These are phyloP conservation scores for Barbarea vulgaris DNA, from an alignment of 345 rosid genomes.

Conservation along the genomic window DNA sequence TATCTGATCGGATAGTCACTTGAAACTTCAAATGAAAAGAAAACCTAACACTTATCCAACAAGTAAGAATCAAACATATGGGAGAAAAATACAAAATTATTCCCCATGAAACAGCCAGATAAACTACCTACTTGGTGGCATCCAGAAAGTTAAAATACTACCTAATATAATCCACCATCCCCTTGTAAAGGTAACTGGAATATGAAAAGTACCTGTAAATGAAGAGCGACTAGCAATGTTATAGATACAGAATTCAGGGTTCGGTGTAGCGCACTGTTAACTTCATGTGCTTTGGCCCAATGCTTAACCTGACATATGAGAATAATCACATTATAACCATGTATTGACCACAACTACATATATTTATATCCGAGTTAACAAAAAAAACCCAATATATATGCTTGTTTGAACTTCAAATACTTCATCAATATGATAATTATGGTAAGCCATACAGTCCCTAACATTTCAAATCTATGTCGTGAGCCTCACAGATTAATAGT, in stretches of 20 bases:
- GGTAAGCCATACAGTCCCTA: background rate
- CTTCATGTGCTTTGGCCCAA: constrained; percentile 60
- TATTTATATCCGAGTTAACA: background rate
- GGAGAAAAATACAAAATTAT: background rate
- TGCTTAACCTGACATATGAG: constrained; percentile 46
- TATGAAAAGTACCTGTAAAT: constrained; percentile 50
- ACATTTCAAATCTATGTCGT: background rate
- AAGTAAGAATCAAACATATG: background rate
- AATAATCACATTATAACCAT: background rate
- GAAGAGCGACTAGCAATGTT: constrained; percentile 54
- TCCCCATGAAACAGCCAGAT: background rate
- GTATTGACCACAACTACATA: constrained; percentile 1
- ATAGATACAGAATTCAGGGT: constrained; percentile 58
- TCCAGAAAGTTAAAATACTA: constrained; percentile 5
- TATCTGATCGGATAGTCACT: background rate
- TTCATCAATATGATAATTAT: background rate
- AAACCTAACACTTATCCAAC: background rate
- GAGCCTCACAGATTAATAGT: background rate
- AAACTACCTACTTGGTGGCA: background rate
- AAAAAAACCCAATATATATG: background rate
- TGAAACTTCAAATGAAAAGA: background rate
- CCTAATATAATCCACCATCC: background rate
- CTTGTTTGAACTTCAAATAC: background rate
- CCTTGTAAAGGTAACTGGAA: background rate
- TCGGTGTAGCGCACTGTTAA: constrained; percentile 50